Base-by-base conservation (phyloP, 1,284 basidiomycete species). In the Retiboletus flavoniger region DNA sequence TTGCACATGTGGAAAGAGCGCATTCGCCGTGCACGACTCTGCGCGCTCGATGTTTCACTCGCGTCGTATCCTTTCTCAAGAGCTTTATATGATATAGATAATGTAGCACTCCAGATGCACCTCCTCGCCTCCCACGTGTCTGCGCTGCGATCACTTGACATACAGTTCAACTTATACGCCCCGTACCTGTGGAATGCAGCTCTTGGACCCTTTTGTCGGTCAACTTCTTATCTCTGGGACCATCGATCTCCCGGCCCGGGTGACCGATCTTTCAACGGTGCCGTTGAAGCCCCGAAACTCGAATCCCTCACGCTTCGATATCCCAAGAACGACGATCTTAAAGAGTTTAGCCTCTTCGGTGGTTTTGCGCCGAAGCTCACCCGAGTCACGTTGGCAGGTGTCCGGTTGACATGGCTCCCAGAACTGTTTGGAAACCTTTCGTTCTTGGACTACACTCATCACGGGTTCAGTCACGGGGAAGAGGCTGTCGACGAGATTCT, bases 141-240 rank as follows among this genome's bases (percentile, higher is more conserved):
- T 52, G 77, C 77, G 43, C 82, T 82, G 77, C 79, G 84, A 49
- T 85, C 84, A 11, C 73, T 89, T 11, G 73, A 81, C 47, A 76
- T 88, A 47, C 67, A 68, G n/a, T 82, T 87, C 63, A 60, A 72
- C 34, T 73, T 77, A 26, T 81, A 82, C 56, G 73, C 78, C 5
- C 85, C 84, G 3, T 83, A 80, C 64, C 70, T 88, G 26, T 85
- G 82, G 82, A 85, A 84, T 55, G 80, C 82, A 13, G 77, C 82
- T 16, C 73, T 89, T 32, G 68, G 50, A 75, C 81, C 39, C 67
- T 69, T 54, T 57, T 84, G 80, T 61, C 72, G 72, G 8, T 65
- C 66, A 28, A 45, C 53, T 38, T 56, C 62, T 19, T 52, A 63
- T 50, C 53, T 68, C 28, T 63, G 64, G 65, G 67, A 69, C 21